Conservation (phyloP, 2,329 filamentous ascomycete genomes). For the Aspergillus sp. region DNA sequence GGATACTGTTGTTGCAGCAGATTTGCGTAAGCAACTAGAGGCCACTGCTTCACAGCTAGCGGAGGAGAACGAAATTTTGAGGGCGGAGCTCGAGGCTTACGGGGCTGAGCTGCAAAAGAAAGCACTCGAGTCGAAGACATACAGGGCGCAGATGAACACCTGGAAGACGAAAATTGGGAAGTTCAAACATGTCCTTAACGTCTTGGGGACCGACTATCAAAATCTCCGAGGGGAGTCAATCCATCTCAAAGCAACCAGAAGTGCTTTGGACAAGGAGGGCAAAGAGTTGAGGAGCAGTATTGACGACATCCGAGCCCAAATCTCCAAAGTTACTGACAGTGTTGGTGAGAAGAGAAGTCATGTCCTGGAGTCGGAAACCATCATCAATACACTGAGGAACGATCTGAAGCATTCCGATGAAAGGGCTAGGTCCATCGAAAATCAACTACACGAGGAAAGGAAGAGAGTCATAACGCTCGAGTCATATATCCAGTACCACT, state of each 20-base stretch:
- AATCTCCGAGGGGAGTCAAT: constrained; percentile 23
- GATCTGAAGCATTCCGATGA: constrained; percentile 18
- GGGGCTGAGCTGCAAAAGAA: constrained; percentile 14
- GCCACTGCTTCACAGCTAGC: constrained; percentile 15
- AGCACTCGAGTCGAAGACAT: constrained; percentile 13
- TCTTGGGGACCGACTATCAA: constrained; percentile 29
- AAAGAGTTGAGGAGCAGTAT: constrained; percentile 17
- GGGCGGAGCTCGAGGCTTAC: constrained; percentile 14
- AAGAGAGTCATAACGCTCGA: constrained; percentile 24
- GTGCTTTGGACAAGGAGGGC: constrained; percentile 20
- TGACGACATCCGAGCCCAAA: constrained; percentile 16
- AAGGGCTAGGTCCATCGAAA: constrained; percentile 10
- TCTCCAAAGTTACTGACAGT: constrained; percentile 10
- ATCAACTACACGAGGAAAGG: constrained; percentile 22
- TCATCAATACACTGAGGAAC: constrained; percentile 17
- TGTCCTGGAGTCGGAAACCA: constrained; percentile 13
- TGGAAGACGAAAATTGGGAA: constrained; percentile 31
- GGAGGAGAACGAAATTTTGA: constrained; percentile 24
- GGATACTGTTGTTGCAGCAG: constrained; percentile 17
- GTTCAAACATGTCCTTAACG: constrained; percentile 26
- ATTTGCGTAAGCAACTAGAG: constrained; percentile 21
- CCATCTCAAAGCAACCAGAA: constrained; percentile 19
- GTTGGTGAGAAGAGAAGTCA: constrained; percentile 14
- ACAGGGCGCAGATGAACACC: constrained; percentile 19
- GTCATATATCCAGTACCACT: constrained; percentile 23